Evolutionary conservation across 2,329 filamentous ascomycete species (phyloP).

Genomic region (Penicillium italicum): DNA sequence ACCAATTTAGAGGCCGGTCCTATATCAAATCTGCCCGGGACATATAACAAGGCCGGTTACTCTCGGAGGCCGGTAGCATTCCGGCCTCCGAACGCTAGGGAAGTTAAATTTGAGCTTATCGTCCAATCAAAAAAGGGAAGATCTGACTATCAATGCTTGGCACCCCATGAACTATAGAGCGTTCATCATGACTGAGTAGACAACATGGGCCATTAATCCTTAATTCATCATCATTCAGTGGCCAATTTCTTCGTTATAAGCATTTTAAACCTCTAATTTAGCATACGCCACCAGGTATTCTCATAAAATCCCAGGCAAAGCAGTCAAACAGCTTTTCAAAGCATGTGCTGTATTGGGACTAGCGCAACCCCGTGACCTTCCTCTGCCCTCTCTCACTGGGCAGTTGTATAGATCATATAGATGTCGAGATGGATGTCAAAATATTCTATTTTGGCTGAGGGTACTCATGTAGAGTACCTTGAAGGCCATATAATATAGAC

Average conservation of each 20-base stretch:
- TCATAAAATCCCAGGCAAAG: not conserved
- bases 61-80: slow-evolving; percentile 42
- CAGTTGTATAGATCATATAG: slow-evolving; percentile 27
- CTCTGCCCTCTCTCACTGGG: slow-evolving; percentile 27
- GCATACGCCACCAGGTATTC: not conserved
- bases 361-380: slow-evolving; percentile 29
- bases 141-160: slow-evolving; percentile 18
- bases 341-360: slow-evolving; percentile 21
- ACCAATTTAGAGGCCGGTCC: not conserved
- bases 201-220: not conserved
- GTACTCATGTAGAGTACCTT: not conserved
- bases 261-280: not conserved
- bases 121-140: slow-evolving; percentile 20
- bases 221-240: not conserved
- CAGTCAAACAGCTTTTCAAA: not conserved
- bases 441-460: slow-evolving; percentile 1
- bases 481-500: not conserved
- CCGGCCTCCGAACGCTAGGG: slow-evolving; percentile 38
- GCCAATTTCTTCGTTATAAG: not conserved
- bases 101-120: slow-evolving; percentile 22
- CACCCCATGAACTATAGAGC: slow-evolving; percentile 21
- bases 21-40: not conserved
- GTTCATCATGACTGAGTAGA: slow-evolving; percentile 16
- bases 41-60: slow-evolving; percentile 27
- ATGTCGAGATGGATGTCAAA: slow-evolving; percentile 11